Evolutionary conservation across 2,329 filamentous ascomycete genomes (phyloP), one percentile per base, ranked within the genome.

Genomic region (Botrytis fabae): DNA sequence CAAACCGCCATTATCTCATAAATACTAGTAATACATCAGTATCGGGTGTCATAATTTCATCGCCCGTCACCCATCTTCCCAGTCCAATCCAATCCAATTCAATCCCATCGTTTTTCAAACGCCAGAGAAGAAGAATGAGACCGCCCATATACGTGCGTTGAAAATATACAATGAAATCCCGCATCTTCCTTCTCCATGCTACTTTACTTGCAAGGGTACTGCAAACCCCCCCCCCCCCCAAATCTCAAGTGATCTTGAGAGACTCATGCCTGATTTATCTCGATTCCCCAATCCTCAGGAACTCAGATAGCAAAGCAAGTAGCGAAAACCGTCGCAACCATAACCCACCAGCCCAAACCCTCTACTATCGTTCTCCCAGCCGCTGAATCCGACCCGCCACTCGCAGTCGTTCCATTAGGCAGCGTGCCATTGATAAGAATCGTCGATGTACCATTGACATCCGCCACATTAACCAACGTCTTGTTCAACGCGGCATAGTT

Each of bases 351-450:
- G 1, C 78, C 78, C 38, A 74, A 73, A 1, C 74, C 73, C 69
- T 77, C 66, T 7, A 75, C 70, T 4, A 77, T 16, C 5, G 60
- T 69, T 0, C 72, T 64, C 14, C 64, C 51, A 14, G 73, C 71
- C 1, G 74, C 83, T n/a, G 82, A 82, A 32, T 76, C 84, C 22
- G 80, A 82, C 40, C 84, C 86, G 20, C 84, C 85, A 8, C 83
- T 74, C 0, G 86, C 85, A 0, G 88, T 90, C 0, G 90, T 92
- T 66, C 88, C 89, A 76, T 92, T 91, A 44, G 90, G 88, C 5
- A 95, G 83, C 0, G 91, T 92, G n/a, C 93, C 93, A 80, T 94
- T 94, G 80, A 95, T 83, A 44, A 93, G 84, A 54, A 96, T 86
- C 1, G 88, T 91, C 75, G 82, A 82, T 1, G 86, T 91, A 68